Percentiles rank a stretch among this genome's conserved stretches.
phyloP scores from a whole-genome alignment of 2,329 filamentous ascomycete species.

The Pestalotiopsis sp. region DNA sequence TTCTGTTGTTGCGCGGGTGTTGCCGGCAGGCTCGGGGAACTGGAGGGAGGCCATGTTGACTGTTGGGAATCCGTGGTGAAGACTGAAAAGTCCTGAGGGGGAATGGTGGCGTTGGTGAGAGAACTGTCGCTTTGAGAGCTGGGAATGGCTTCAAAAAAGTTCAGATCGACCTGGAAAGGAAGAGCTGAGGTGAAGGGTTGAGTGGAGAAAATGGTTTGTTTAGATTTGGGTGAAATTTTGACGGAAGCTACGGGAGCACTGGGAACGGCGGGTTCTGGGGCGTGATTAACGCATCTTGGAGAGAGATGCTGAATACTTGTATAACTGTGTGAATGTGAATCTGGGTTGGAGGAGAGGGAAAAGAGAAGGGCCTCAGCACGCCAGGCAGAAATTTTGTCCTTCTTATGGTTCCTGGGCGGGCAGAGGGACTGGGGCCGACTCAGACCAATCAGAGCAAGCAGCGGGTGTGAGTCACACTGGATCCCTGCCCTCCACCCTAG shows the following conservation, averaged over 20 bases:
- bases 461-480: slow-evolving; percentile 10
- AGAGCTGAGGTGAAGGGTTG: slow-evolving; percentile 52
- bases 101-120: slow-evolving; percentile 60
- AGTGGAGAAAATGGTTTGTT: slow-evolving; percentile 47
- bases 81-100: slow-evolving; percentile 69
- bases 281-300: slow-evolving; percentile 63
- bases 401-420: slow-evolving; percentile 9
- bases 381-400: slow-evolving; percentile 12
- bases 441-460: slow-evolving; percentile 14
- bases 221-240: slow-evolving; percentile 57
- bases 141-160: slow-evolving; percentile 63
- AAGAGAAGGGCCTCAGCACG: slow-evolving; percentile 23
- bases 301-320: slow-evolving; percentile 39
- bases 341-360: slow-evolving; percentile 28
- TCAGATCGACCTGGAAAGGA: slow-evolving; percentile 65
- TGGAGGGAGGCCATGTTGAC: slow-evolving; percentile 81
- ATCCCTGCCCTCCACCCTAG: background rate
- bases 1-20: slow-evolving; percentile 59
- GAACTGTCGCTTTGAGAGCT: slow-evolving; percentile 55
- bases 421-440: slow-evolving; percentile 4
- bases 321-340: slow-evolving; percentile 28
- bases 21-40: slow-evolving; percentile 65
- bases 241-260: slow-evolving; percentile 40
- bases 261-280: slow-evolving; percentile 37
- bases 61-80: slow-evolving; percentile 79